Percentiles rank a stretch among this genome's conserved stretches.
phyloP scores from a whole-genome alignment of 108 stramenopile genomes.

The Cylindrotheca closterium region DNA sequence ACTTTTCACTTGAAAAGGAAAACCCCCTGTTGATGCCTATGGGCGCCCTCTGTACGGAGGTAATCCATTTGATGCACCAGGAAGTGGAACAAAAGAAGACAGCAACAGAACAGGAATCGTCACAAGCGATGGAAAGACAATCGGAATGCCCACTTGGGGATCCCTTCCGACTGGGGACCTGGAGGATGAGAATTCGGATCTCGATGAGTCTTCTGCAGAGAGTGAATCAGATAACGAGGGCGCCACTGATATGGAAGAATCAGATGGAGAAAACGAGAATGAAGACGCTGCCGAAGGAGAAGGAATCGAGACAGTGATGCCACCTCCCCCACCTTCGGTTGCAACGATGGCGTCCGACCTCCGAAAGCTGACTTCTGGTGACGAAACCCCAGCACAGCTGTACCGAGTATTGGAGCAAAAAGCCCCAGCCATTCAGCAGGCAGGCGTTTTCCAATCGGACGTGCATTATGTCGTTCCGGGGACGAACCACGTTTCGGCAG shows the following conservation, averaged over 20 bases:
- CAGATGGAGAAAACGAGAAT: conserved; percentile 50
- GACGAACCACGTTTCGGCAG: conserved; percentile 25
- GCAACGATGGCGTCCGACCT: conserved; percentile 44
- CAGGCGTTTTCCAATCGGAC: conserved; percentile 76
- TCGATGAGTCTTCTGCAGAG: conserved; percentile 65
- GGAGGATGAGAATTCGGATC: conserved; percentile 71
- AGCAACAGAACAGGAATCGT: conserved; percentile 33
- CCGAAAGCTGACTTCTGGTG: conserved; percentile 68
- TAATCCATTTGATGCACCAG: conserved; percentile 84
- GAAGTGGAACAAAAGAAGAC: conserved; percentile 32
- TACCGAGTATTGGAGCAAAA: conserved; percentile 78
- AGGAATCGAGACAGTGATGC: conserved; percentile 62
- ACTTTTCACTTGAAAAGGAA: conserved; percentile 19
- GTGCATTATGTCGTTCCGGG: conserved; percentile 74
- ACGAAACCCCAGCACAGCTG: conserved; percentile 80
- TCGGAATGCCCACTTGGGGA: conserved; percentile 76
- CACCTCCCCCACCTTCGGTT: conserved; percentile 36
- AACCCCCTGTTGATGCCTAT: conserved; percentile 94
- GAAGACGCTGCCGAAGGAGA: conserved; percentile 35
- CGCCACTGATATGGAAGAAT: conserved; percentile 65
- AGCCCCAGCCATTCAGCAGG: conserved; percentile 39
- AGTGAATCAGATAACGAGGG: conserved; percentile 52
- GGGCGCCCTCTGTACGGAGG: conserved; percentile 92
- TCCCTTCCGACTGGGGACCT: conserved; percentile 64
- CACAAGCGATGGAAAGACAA: conserved; percentile 78